Evolutionary conservation across 768 basidiomycete genomes (phyloP).

Genomic region (Podaxis sp.): DNA sequence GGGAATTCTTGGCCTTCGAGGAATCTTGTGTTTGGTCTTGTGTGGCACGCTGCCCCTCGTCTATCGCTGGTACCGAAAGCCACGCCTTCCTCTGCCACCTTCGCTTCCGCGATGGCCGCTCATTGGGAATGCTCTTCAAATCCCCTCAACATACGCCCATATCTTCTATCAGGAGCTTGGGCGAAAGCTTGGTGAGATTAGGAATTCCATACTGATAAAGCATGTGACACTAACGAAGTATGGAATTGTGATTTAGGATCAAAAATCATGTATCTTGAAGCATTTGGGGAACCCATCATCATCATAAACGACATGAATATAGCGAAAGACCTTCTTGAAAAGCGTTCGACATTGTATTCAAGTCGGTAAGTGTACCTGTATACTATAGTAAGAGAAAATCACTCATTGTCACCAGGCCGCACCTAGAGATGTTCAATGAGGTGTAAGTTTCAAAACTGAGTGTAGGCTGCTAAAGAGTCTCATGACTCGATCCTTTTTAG

Average conservation of each 20-base stretch:
- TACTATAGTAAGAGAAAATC: background rate
- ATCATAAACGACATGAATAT: conserved; percentile 16
- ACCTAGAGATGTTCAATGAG: background rate
- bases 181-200: conserved; percentile 1
- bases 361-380: background rate
- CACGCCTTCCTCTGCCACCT: background rate
- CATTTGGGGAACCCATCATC: conserved; percentile 16
- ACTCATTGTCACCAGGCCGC: background rate
- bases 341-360: conserved; percentile 15
- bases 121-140: conserved; percentile 2
- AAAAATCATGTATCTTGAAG: conserved; percentile 15
- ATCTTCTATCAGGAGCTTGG: conserved; percentile 5
- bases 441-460: background rate
- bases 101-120: background rate
- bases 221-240: background rate
- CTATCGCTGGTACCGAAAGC: background rate
- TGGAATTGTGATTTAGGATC: background rate
- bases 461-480: background rate
- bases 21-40: background rate
- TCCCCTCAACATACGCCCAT: background rate
- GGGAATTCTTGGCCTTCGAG: background rate
- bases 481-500: background rate
- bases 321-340: conserved; percentile 17
- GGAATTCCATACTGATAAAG: background rate
- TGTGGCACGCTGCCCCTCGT: background rate